Base-by-base conservation (phyloP, 345 rosid genomes). In the Euclidium syriacum region DNA sequence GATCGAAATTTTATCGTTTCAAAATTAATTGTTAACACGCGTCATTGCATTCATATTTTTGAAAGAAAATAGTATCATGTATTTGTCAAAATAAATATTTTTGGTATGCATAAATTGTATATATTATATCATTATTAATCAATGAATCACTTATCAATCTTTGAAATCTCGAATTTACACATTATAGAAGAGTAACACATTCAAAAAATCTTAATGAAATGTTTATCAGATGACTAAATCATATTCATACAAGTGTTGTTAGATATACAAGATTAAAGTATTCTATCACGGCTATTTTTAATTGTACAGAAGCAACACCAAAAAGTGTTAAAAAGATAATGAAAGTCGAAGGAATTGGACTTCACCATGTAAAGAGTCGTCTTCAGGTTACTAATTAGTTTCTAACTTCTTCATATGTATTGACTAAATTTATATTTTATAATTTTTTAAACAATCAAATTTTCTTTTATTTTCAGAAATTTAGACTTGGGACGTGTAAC, bases 341-440 rank as follows among this genome's bases (percentile, higher is more conserved):
- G 67, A 19, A 68, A 42, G 61, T 68, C 6, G 73, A 68, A 60
- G 73, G 73, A 42, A 51, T 68, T 60, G 30, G 54, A 51, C 48
- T 68, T 42, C 67, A 68, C 61, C 73, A 68, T 59, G 73, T 68
- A 14, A 68, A 68, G 47, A 68, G 73, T 40, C 73, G 60, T 60
- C 67, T 68, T 33, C 73, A 68, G 53, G 73, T 68, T 10, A 58
- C 11, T 24, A 16, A 18, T 18, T 11, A 35, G 6, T 11, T 29
- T 51, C n/a, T 25, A 42, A 22, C 5, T 40, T 42, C 11, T 32
- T 32, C n/a, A 15, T 20, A 20, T 49, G 5, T 7, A 24, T 22
- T 32, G 9, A 26, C 20, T 27, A 19, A 4, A 5, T 36, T 56
- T 16, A n/a, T 25, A 5, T 1, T 12, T 10, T 12, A 33, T 35